Evolutionary conservation across 306 rosid species (phyloP).

Genomic region (Lagenaria siceraria): DNA sequence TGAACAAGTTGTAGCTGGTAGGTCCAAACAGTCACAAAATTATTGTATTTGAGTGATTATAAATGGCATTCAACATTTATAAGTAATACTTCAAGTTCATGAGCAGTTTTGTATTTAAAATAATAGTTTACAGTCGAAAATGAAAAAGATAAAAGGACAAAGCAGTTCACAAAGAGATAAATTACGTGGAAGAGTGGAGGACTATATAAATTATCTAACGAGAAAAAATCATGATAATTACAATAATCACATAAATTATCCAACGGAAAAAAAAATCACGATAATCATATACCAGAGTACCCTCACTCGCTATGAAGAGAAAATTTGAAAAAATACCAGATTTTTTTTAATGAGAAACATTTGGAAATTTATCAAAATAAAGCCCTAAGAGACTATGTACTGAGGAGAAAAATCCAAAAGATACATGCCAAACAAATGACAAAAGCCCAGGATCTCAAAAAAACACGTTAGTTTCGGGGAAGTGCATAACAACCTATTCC

Average conservation of each 20-base stretch:
- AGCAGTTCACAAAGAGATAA: not conserved
- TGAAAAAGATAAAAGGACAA: not conserved
- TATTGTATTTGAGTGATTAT: not conserved
- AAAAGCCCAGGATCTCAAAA: not conserved
- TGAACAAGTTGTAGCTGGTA: not conserved
- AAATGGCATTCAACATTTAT: not conserved
- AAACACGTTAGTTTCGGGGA: no score
- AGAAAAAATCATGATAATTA: not conserved
- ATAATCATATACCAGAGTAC: not conserved
- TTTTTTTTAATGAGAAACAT: no score
- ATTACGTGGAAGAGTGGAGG: not conserved
- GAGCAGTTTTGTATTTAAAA: not conserved
- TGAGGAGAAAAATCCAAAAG: not conserved
- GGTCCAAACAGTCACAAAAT: not conserved
- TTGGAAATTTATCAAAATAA: not conserved
- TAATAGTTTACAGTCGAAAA: not conserved
- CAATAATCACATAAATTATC: not conserved
- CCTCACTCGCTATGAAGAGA: not conserved
- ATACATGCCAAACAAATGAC: not conserved
- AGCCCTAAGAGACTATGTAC: not conserved
- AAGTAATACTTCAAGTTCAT: not conserved
- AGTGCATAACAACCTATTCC: conserved; percentile 68
- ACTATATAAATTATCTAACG: not conserved
- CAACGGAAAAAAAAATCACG: not conserved
- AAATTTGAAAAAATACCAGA: no score